Evolutionary conservation across 1,139 yeast species (phyloP).

Genomic region (Geotrichum histeridarum): DNA sequence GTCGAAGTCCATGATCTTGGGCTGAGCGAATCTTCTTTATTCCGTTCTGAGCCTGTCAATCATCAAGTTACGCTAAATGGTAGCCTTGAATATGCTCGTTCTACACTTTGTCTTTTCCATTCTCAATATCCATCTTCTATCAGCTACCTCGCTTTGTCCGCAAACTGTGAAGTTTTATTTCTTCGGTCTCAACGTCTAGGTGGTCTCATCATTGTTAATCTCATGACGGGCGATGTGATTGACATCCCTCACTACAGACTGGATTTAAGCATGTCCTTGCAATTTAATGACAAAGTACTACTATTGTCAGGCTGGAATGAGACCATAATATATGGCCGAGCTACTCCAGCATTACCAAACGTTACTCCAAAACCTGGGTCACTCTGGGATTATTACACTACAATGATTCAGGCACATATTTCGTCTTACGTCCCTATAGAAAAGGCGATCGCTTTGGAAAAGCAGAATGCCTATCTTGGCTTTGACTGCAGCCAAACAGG

Average conservation of each 20-base stretch:
- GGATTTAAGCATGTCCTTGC: constrained; percentile 28
- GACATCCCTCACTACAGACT: constrained; percentile 35
- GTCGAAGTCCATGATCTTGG: constrained; percentile 19
- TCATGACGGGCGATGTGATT: constrained; percentile 28
- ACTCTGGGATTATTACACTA: constrained; percentile 29
- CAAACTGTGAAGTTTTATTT: constrained; percentile 30
- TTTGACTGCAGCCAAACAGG: constrained; percentile 15
- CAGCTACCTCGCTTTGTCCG: constrained; percentile 30
- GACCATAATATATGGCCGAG: constrained; percentile 29
- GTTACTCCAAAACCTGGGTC: constrained; percentile 19
- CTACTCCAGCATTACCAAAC: constrained; percentile 15
- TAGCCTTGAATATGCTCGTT: neutral
- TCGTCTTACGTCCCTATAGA: constrained; percentile 29
- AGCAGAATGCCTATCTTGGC: constrained; percentile 19
- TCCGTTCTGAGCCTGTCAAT: neutral
- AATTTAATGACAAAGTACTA: constrained; percentile 27
- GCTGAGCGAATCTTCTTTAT: neutral
- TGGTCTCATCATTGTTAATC: constrained; percentile 31
- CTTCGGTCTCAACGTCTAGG: constrained; percentile 32
- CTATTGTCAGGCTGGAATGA: constrained; percentile 30
- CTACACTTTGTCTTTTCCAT: constrained; percentile 19
- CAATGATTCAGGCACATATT: constrained; percentile 26
- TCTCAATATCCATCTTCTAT: constrained; percentile 33
- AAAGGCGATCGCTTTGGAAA: constrained; percentile 24
- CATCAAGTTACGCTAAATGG: constrained; percentile 9